Percentiles rank a stretch among this genome's conserved stretches.
These are phyloP conservation scores for Millerozyma acaciae DNA, from an alignment of 805 yeast genomes.

Conservation along the genomic window DNA sequence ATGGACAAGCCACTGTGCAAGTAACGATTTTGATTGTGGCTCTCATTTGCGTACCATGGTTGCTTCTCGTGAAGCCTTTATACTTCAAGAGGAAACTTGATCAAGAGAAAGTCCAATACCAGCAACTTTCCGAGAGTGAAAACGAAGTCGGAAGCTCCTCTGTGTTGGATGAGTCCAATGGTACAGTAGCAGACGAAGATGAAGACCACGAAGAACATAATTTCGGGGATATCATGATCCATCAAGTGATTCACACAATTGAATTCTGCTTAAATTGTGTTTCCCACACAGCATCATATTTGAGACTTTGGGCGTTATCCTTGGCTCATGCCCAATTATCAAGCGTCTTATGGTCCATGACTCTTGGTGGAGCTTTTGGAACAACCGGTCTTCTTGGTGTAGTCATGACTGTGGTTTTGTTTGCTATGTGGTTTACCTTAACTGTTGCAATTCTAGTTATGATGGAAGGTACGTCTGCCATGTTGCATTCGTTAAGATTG, in stretches of 20 bases:
- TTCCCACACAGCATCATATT: slow-evolving; percentile 96
- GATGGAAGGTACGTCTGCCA: slow-evolving; percentile 99
- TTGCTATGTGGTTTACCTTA: slow-evolving; percentile 91
- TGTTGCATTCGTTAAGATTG: slow-evolving; percentile 96
- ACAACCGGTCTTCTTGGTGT: slow-evolving; percentile 64
- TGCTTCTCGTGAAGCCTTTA: slow-evolving; percentile 80
- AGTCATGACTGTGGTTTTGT: slow-evolving; percentile 68
- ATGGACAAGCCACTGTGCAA: slow-evolving; percentile 78
- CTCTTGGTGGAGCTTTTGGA: slow-evolving; percentile 75
- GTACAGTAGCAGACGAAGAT: slow-evolving; percentile 34
- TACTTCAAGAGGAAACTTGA: slow-evolving; percentile 58
- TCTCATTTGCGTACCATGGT: slow-evolving; percentile 87
- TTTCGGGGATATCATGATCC: slow-evolving; percentile 93
- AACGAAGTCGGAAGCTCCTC: slow-evolving; percentile 32
- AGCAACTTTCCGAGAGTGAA: slow-evolving; percentile 28
- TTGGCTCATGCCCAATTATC: slow-evolving; percentile 96
- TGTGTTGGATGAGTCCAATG: slow-evolving; percentile 40
- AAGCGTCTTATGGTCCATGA: slow-evolving; percentile 95
- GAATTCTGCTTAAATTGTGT: slow-evolving; percentile 97
- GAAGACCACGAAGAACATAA: slow-evolving; percentile 56
- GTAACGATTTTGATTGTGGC: slow-evolving; percentile 71
- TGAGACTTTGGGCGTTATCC: slow-evolving; percentile 95
- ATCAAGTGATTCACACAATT: slow-evolving; percentile 95
- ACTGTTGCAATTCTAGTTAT: slow-evolving; percentile 88
- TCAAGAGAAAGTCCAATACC: slow-evolving; percentile 44